Evolutionary conservation across 352 stramenopile genomes (phyloP), one percentile per base, ranked within the genome.

Genomic region (Pilasporangium apinafurcum): DNA sequence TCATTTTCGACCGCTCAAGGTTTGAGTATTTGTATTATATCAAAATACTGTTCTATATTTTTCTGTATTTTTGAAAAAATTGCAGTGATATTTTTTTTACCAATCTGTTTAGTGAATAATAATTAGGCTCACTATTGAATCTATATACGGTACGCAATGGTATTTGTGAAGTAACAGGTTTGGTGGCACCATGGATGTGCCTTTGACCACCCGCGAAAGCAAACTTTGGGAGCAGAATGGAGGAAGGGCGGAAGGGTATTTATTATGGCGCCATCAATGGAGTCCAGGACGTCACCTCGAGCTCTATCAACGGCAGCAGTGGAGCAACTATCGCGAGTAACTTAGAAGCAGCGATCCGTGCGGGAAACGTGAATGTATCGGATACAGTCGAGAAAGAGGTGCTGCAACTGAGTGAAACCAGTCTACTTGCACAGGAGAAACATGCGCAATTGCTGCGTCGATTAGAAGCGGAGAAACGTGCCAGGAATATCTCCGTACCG

Each of bases 381-480:
- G 74, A 87, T 48, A 76, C 65, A 16, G 75, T 71, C 44, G 79
- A 86, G 51, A 91, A 81, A 26, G 80, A 92, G 42, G 78, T 92
- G 49, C 53, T 95, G 36, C 62, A 91, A 62, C 63, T 95, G 25
- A 92, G 78, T 2, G 78, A 90, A 51, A 95, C 65, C 53, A 95
- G 83, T 51, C 68, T 72, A 28, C 60, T 53, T 10, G 84, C 81
- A 22, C 86, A 95, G 62, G 81, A 93, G 48, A 92, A 95, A 52
- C 86, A 95, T 52, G 86, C 84, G 39, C 72, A 90, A 60, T 51
- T 90, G 31, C 63, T 96, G 47, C 73, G 75, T 16, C 74, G 81
- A 25, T 77, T 98, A 20, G 92, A 98, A 55, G 81, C 89, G 2
- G 86, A 97, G 59, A 93, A 94, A 52, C 79, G 83, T 5, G 88